These are phyloP conservation scores for Starmerella bombicola DNA, from an alignment of 805 yeast species.

Conservation along the genomic window DNA sequence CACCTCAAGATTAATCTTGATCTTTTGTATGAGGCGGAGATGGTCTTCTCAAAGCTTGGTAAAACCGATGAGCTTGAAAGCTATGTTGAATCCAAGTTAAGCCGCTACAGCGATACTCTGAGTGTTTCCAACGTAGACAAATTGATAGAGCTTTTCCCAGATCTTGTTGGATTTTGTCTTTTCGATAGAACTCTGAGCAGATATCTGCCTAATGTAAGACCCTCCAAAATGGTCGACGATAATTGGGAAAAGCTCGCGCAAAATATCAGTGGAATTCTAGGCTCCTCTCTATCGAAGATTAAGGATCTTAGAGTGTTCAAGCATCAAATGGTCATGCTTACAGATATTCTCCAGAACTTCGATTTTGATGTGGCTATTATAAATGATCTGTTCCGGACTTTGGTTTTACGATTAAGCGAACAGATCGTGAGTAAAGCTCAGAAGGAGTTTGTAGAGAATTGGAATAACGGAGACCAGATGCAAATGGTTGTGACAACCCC, in stretches of 20 bases:
- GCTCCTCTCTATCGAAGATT: slow-evolving; percentile 25
- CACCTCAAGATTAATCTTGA: slow-evolving; percentile 44
- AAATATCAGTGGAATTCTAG: slow-evolving; percentile 24
- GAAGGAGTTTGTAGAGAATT: slow-evolving; percentile 45
- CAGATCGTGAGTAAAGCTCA: slow-evolving; percentile 44
- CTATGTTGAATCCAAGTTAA: slow-evolving; percentile 57
- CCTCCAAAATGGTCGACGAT: slow-evolving; percentile 53
- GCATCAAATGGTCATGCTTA: slow-evolving; percentile 52
- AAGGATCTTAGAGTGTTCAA: slow-evolving; percentile 34
- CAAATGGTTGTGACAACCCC: slow-evolving; percentile 59
- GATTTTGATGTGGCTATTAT: slow-evolving; percentile 48
- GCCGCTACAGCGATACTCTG: slow-evolving; percentile 52
- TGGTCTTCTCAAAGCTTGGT: slow-evolving; percentile 66
- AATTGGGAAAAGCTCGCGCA: slow-evolving; percentile 58
- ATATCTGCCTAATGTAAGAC: slow-evolving; percentile 47
- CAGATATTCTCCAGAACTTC: slow-evolving; percentile 65
- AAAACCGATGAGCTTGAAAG: slow-evolving; percentile 48
- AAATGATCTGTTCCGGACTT: slow-evolving; percentile 45
- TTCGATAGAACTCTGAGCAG: slow-evolving; percentile 56
- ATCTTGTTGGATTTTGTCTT: slow-evolving; percentile 62
- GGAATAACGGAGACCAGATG: slow-evolving; percentile 77
- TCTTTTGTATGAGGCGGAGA: slow-evolving; percentile 69
- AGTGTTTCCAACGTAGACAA: slow-evolving; percentile 33
- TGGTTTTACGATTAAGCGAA: slow-evolving; percentile 51
- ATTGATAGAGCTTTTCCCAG: slow-evolving; percentile 32